Base-by-base conservation (phyloP, 129 eudicot species). In the Cynara cardunculus region DNA sequence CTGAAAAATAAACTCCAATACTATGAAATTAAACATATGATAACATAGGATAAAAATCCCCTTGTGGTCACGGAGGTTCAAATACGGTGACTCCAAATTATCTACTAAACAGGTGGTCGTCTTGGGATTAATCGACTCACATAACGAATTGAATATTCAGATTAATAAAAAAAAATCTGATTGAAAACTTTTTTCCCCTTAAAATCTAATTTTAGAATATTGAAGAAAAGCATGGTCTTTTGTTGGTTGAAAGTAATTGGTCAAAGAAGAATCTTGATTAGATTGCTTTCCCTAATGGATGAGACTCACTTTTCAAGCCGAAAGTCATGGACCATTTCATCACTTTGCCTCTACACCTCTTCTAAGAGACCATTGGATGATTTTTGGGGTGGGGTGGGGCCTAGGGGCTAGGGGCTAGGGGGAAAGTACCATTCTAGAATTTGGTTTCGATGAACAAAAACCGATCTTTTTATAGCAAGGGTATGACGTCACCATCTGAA, bases 221-320 rank as follows among this genome's bases (percentile, higher is more conserved):
- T 71, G 13, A 12, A 34, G 44, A 71, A 71, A 71, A 71, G 62
- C 24, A 37, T 39, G 28, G 37, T 14, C 8, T 56, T 22, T 78
- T 78, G 74, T 66, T 37, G 74, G 86, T 56, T 75, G 61, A 53
- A 61, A 74, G 24, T 76, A 39, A 76, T 61, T 71, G 76, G 84
- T 81, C 85, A 81, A 81, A 71, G 49, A 32, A 77, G 73, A 62
- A 76, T 78, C 53, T 41, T 77, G 77, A 66, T 76, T 81, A 72
- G 83, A 85, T 65, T 72, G 78, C 31, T 41, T 81, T 81, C 70
- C 80, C 79, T 71, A 76, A 77, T 81, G 70, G 77, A 79, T 66
- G 83, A 69, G 78, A 59, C 82, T 71, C 32, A 46, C 85, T 81
- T 81, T 85, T 7, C 49, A 39, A 12, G 64, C 80, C 62, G 9